These are phyloP conservation scores for Ogataea degrootiae DNA, from an alignment of 805 yeast genomes.

Conservation along the genomic window DNA sequence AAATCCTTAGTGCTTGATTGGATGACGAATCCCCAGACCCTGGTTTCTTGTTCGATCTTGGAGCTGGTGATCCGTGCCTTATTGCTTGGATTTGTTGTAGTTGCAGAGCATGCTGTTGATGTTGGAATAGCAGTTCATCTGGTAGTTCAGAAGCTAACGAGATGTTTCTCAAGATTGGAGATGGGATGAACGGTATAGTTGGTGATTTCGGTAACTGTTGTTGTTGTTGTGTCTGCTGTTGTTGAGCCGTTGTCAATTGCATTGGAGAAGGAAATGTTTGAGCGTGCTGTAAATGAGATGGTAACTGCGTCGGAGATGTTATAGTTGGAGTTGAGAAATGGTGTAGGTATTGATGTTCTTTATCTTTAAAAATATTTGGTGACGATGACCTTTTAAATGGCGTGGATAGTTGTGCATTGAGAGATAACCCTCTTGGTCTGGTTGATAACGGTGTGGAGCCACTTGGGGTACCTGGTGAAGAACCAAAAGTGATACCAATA, in stretches of 20 bases:
- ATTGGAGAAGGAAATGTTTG: not conserved
- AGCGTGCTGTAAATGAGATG: not conserved
- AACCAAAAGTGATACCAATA: slow-evolving; percentile 10
- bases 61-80: slow-evolving; percentile 14
- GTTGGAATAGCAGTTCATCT: slow-evolving; percentile 16
- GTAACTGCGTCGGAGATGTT: not conserved
- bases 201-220: slow-evolving; percentile 16
- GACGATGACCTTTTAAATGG: slow-evolving; percentile 29
- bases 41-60: slow-evolving; percentile 9
- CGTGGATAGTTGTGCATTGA: slow-evolving; percentile 15
- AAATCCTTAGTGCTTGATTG: slow-evolving; percentile 20
- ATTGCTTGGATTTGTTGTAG: slow-evolving; percentile 4
- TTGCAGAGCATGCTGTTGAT: not conserved
- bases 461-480: slow-evolving; percentile 25
- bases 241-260: not conserved
- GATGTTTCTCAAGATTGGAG: slow-evolving; percentile 29
- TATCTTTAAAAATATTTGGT: slow-evolving; percentile 23
- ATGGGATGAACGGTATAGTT: slow-evolving; percentile 15
- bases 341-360: slow-evolving; percentile 1
- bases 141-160: slow-evolving; percentile 31
- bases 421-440: slow-evolving; percentile 18
- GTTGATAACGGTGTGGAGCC: slow-evolving; percentile 5
- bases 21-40: slow-evolving; percentile 8
- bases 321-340: not conserved
- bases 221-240: slow-evolving; percentile 1